Evolutionary conservation across 2,329 filamentous ascomycete genomes (phyloP), one percentile per base, ranked within the genome.

Genomic region (Exophiala spinifera): DNA sequence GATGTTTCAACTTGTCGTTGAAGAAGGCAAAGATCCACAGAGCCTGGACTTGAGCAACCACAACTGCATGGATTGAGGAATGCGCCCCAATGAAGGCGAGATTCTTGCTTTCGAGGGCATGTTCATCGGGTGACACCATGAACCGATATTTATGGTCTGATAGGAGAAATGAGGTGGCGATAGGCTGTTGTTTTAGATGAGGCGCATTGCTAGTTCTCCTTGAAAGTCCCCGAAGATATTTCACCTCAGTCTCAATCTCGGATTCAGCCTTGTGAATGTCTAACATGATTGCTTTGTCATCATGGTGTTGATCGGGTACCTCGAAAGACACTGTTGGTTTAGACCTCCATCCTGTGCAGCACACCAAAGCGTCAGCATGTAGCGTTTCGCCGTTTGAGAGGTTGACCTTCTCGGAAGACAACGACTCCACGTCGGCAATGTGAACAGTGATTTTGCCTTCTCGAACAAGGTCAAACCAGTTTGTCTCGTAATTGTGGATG

Each of bases 21-120:
- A 11, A 33, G 65, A 2, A 87, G 68, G 86, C 85, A 0, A 76
- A 73, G 37, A 87, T 75, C 85, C 85, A 87, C 2, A 87, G 71
- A 0, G 79, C 79, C 48, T 78, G 74, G 3, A 73, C 61, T 25
- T 55, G 42, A 5, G 76, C 70, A 3, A 76, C 63, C 23, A 76
- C 61, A 1, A 70, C 62, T 33, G 75, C 79, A 60, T 72, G 72
- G 51, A 78, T 69, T 50, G 73, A 75, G 60, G 69, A 72, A 10
- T 74, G 63, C 33, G 77, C 67, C 14, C 78, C 78, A 13, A 74
- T 57, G 61, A 81, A 81, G 7, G 76, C 77, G 5, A 80, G 36
- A 39, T 19, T 39, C 11, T 19, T 39, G 36, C 11, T 39, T 10
- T 67, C 3, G 74, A 75, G 8, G 74, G 71, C 11, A 70, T 66